Evolutionary conservation across 306 rosid species (phyloP), one percentile per base, ranked within the genome.

Genomic region (Fragaria vesca): DNA sequence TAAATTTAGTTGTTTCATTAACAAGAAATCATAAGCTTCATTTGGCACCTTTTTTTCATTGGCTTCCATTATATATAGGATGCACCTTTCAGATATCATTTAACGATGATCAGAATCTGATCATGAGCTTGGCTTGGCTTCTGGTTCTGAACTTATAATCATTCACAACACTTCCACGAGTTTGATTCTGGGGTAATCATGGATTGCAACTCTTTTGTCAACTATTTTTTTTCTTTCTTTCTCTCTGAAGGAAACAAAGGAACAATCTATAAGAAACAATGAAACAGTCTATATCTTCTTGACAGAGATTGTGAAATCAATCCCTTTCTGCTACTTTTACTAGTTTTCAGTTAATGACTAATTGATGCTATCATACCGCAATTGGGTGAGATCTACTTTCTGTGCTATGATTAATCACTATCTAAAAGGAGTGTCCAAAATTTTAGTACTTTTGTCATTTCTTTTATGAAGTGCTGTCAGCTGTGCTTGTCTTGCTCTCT

Each of bases 1-100:
- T 88, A 90, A 79, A 78, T 85, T 91, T 74, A 81, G 91, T 84
- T 83, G 80, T 87, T 85, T 77, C 82, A 81, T 84, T 84, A 87
- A 83, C 78, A 80, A 81, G 70, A 85, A 90, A 87, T 83, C 78
- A 85, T 84, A 88, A 62, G 66, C 51, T 45, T 65, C 34, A 48
- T 42, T 13, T 57, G 72, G 20, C 70, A 65, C 69, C 76, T 69
- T 77, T 78, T 75, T 16, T 48, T 43, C 8, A 54, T 66, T 82
- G 63, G 66, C 87, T 74, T 61, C 10, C 79, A 52, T 20, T 70
- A 18, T 38, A 34, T 70, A 18, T 38, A 34, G 6, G 42, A 66
- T 66, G 46, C 42, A 40, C 48, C 72, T 40, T 42, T 8, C 17
- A 3, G 32, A 67, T 18, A 65, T n/a, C 48, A 38, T 66, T 3